These are phyloP conservation scores for Hortiboletus flavorubellus DNA, from an alignment of 768 basidiomycete species.

Conservation along the genomic window DNA sequence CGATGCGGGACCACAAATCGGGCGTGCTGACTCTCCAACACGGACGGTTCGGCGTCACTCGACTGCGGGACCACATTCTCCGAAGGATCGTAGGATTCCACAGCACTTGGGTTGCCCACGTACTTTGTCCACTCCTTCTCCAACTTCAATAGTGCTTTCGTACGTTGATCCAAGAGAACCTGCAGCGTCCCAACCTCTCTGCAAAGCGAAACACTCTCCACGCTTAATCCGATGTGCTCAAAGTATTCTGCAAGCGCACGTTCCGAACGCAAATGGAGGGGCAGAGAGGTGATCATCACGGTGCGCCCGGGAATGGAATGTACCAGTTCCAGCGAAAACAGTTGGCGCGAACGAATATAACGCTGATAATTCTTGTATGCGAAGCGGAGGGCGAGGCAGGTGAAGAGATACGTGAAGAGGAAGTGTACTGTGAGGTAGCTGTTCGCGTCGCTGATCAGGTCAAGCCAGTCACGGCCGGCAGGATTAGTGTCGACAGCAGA, in stretches of 20 bases:
- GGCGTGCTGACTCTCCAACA: conserved; percentile 49
- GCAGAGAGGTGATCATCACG: conserved; percentile 82
- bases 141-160: conserved; percentile 71
- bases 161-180: conserved; percentile 71
- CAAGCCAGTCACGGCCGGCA: conserved; percentile 65
- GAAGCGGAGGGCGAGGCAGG: conserved; percentile 78
- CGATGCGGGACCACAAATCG: conserved; percentile 74
- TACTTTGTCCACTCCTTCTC: conserved; percentile 88
- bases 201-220: conserved; percentile 90
- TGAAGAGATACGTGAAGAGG: conserved; percentile 93
- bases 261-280: conserved; percentile 81
- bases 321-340: conserved; percentile 92
- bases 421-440: conserved; percentile 88
- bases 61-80: conserved; percentile 49
- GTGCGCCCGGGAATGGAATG: conserved; percentile 94
- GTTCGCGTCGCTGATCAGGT: conserved; percentile 86
- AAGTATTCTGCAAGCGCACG: conserved; percentile 89
- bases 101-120: conserved; percentile 89
- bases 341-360: conserved; percentile 86
- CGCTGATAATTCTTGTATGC: conserved; percentile 86
- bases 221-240: conserved; percentile 79
- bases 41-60: conserved; percentile 48
- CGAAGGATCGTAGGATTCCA: conserved; percentile 75
- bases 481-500: conserved; percentile 25
- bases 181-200: conserved; percentile 77